Percentiles rank a stretch among this genome's conserved stretches.
Evolutionary conservation across 345 rosid genomes (phyloP).

Genomic region (Geranium brycei): DNA sequence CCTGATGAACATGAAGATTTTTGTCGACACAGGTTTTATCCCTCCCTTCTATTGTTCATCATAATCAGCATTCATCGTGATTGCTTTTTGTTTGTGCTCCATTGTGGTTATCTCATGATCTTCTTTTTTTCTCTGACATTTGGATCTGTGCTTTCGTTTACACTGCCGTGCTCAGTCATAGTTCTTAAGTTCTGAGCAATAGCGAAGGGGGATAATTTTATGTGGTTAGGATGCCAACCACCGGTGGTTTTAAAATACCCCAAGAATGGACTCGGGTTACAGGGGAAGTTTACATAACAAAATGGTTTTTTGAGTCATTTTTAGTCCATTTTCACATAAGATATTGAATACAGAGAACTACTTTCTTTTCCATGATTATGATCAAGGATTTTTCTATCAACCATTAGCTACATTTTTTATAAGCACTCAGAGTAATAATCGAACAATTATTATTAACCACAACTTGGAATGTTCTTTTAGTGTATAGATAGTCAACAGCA

Average conservation of each 20-base stretch:
- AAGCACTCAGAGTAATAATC: neutral
- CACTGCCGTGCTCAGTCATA: neutral
- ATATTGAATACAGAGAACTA: too few relatives aligned
- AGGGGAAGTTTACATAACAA: too few relatives aligned
- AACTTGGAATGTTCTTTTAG: neutral
- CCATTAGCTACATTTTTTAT: too few relatives aligned
- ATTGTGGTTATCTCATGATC: neutral
- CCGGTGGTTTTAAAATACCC: too few relatives aligned
- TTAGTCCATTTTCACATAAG: too few relatives aligned
- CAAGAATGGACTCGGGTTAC: too few relatives aligned
- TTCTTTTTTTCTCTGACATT: neutral
- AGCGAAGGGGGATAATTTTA: too few relatives aligned
- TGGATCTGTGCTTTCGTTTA: neutral
- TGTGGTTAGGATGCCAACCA: too few relatives aligned
- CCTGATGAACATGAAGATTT: constrained; percentile 93
- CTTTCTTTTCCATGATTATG: too few relatives aligned
- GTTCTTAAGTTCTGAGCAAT: neutral
- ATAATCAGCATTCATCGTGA: constrained; percentile 1
- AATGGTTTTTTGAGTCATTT: too few relatives aligned
- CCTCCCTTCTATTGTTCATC: constrained; percentile 6
- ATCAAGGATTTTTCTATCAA: too few relatives aligned
- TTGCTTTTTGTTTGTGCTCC: neutral
- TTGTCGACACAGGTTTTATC: constrained; percentile 81
- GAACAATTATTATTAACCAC: neutral
- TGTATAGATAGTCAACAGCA: neutral